Evolutionary conservation across 2,329 filamentous ascomycete genomes (phyloP), one percentile per base, ranked within the genome.

Genomic region (Drechmeria coniospora): DNA sequence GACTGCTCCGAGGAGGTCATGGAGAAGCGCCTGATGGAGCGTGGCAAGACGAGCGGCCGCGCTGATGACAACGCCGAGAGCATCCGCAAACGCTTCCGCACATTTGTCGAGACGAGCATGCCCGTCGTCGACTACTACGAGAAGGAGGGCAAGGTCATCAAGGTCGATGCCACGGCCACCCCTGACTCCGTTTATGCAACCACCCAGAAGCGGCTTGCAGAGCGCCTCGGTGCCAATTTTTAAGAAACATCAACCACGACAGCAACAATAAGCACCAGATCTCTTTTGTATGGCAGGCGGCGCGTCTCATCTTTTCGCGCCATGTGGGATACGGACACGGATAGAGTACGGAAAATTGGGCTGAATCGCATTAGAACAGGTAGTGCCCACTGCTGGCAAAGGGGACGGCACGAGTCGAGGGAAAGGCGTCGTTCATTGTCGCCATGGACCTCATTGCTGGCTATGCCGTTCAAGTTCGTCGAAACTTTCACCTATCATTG

Each of bases 21-120:
- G 82, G 69, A 87, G 62, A 56, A 67, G 46, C 69, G 87, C 17
- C 60, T 98, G 39, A 57, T 95, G 39, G 78, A 93, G 61, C 70
- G 87, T 27, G 90, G 87, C 36, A 81, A 93, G 74, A 95, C 87
- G 11, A 86, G 79, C 47, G 90, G 90, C 23, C 69, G 90, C 38
- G 63, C 78, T 27, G 90, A 98, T 54, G 90, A 98, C 59, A 98
- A 98, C 51, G 78, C 74, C 31, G 90, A 93, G 57, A 84, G 76
- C 46, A 98, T 95, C 53, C 78, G 80, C 61, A 98, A 98, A 75
- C 72, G 90, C 32, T 98, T 98, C 67, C 75, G 74, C 49, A 86
- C 79, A 4, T 98, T 95, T 49, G 63, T 92, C 43, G 84, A 95
- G 57, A 93, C 84, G 2, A 93, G 83, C 58, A 94, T 95, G 87